phyloP scores from a whole-genome alignment of 2,329 filamentous ascomycete species.

The Cladophialophora immunda region DNA sequence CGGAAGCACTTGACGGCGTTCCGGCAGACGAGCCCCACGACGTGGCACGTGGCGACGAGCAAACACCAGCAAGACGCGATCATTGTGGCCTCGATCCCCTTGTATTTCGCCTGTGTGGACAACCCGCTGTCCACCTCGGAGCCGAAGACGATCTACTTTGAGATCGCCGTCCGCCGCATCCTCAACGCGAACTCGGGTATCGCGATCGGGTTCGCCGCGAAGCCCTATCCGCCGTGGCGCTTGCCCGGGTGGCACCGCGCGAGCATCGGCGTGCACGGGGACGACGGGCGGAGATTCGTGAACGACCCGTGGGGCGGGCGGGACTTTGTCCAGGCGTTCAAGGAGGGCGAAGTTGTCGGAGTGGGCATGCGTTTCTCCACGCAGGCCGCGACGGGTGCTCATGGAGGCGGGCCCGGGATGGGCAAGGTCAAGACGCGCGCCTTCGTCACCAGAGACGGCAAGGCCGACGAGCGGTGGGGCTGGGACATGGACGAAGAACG shows the following conservation, averaged over 20 bases:
- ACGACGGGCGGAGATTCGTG: slow-evolving; percentile 70
- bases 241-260: slow-evolving; percentile 71
- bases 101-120: slow-evolving; percentile 63
- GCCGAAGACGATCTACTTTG: slow-evolving; percentile 67
- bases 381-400: slow-evolving; percentile 34
- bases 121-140: slow-evolving; percentile 57
- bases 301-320: slow-evolving; percentile 68
- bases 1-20: slow-evolving; percentile 18
- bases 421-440: slow-evolving; percentile 46
- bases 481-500: slow-evolving; percentile 70
- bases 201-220: slow-evolving; percentile 67
- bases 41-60: slow-evolving; percentile 56
- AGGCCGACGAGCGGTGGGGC: slow-evolving; percentile 50
- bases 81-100: slow-evolving; percentile 63
- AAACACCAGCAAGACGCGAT: slow-evolving; percentile 59
- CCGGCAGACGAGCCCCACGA: slow-evolving; percentile 24
- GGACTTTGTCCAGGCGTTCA: slow-evolving; percentile 64
- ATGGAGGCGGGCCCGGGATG: neutral
- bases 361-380: slow-evolving; percentile 65
- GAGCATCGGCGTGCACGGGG: slow-evolving; percentile 68
- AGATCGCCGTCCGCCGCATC: slow-evolving; percentile 59
- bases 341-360: slow-evolving; percentile 64
- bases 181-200: slow-evolving; percentile 61
- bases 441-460: slow-evolving; percentile 68
- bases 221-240: slow-evolving; percentile 69